Base-by-base conservation (phyloP, 179 eudicot species). In the Silene coronaria region DNA sequence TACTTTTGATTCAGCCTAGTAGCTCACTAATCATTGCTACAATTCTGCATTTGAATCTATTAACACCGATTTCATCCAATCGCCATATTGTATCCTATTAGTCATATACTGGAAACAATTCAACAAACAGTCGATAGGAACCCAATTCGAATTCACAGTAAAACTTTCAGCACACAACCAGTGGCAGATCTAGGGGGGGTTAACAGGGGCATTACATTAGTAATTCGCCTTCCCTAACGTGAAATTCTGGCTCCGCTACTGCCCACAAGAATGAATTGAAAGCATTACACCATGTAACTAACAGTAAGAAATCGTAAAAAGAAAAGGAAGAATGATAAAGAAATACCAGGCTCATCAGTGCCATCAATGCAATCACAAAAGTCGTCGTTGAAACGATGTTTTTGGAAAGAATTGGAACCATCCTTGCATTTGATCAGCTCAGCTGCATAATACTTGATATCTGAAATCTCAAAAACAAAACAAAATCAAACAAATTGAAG, bases 321-420 rank as follows among this genome's bases (percentile, higher is more conserved):
- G n/a, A 14, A 62, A 64, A 4, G 24, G 14, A n/a, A 42, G 72
- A 46, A 0, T 46, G 13, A 22, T 38, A 38, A 34, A 11, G n/a
- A 66, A 57, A 13, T 82, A 92, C 97, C 97, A 46, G 97, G 97
- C 72, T 92, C 97, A 76, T 91, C 97, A 42, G 97, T 85, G 60
- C 97, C 97, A 76, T 91, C 97, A 66, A 86, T 12, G 69, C 95
- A 91, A 70, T 91, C 97, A 55, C 97, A 91, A 76, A 88, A 91
- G 46, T 90, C 80, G 78, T 91, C 97, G 72, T 91, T 91, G 75
- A 88, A 32, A 34, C 92, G 92, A 26, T 90, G 84, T 82, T 80
- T 85, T 11, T 82, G 63, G 72, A 91, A 90, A 3, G 81, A 80
- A 58, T 75, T 90, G 5, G 89, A 90, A 23, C 88, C 90, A 62